Evolutionary conservation across 768 basidiomycete species (phyloP), one percentile per base, ranked within the genome.

Genomic region (Tylopilus plumbeoviolaceoides): DNA sequence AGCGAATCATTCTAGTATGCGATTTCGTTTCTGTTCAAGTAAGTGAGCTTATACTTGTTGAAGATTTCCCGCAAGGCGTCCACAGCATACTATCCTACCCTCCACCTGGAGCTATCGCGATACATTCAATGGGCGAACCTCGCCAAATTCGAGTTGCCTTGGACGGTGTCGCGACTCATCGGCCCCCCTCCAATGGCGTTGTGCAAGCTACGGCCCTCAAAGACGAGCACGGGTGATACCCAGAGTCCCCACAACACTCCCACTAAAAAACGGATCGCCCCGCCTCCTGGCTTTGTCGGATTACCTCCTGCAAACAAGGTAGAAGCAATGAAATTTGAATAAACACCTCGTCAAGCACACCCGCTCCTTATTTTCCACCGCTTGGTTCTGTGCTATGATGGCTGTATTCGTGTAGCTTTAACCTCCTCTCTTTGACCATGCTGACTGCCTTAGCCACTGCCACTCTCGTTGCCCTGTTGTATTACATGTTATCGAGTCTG

Each of bases 41-140:
- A 8, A 5, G 28, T 25, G 17, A 33, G 41, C 50, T 51, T 40
- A 46, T 33, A 42, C 20, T 45, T 27, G 35, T 14, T 28, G 4
- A 59, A 98, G 95, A 91, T 95, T 41, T 83, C 92, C 1, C 89
- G 97, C 47, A 98, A 98, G 70, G 93, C 97, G 15, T 98, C 95
- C 17, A 84, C 87, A 21, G 85, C 87, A 12, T 98, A 97, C 70
- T 99, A 99, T 69, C 92, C 94, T 0, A 87, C 84, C 4, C 80
- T 99, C 1, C 97, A 99, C 69, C 84, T 98, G 38, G 95, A 99
- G 70, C 75, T 99, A 47, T 81, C 93, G 14, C 83, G 94, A 30
- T 98, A 98, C 67, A 78, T 98, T 58, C 74, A 79, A 1, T 77
- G 83, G 56, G 83, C 86, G 3, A 71, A 70, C 23, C 74, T 78